Conservation (phyloP, 768 basidiomycete species). For the Amylocystis lapponica region DNA sequence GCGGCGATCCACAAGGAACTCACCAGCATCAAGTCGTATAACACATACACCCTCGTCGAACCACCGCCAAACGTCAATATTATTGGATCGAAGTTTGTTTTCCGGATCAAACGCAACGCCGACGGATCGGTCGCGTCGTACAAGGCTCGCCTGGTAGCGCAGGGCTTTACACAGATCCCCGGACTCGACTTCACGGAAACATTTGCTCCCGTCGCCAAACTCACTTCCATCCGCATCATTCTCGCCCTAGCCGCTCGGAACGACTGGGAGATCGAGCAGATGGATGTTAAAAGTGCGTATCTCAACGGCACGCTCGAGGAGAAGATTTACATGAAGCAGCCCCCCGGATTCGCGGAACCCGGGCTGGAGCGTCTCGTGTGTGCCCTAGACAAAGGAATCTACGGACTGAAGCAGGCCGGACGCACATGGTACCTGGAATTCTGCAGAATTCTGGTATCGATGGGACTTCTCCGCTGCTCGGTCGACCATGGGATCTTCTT, state of each 20-base stretch:
- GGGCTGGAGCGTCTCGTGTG: not conserved
- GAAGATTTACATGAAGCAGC: conserved; percentile 23
- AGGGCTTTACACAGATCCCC: conserved; percentile 30
- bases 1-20: too few relatives aligned
- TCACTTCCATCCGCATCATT: not conserved
- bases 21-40: too few relatives aligned
- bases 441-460: too few relatives aligned
- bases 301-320: conserved; percentile 22
- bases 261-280: not conserved
- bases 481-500: conserved; percentile 12
- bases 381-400: not conserved
- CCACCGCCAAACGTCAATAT: too few relatives aligned
- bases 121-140: conserved; percentile 5
- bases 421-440: conserved; percentile 12
- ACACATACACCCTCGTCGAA: too few relatives aligned
- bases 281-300: conserved; percentile 3
- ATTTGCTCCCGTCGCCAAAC: not conserved
- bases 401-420: conserved; percentile 12
- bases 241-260: conserved; percentile 1
- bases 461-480: too few relatives aligned
- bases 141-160: conserved; percentile 38
- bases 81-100: conserved; percentile 26
- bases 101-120: conserved; percentile 18
- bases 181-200: conserved; percentile 23
- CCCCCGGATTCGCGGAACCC: conserved; percentile 1